Evolutionary conservation across 1,284 basidiomycete species (phyloP), one percentile per base, ranked within the genome.

Genomic region (Ceratobasidium theobromae): DNA sequence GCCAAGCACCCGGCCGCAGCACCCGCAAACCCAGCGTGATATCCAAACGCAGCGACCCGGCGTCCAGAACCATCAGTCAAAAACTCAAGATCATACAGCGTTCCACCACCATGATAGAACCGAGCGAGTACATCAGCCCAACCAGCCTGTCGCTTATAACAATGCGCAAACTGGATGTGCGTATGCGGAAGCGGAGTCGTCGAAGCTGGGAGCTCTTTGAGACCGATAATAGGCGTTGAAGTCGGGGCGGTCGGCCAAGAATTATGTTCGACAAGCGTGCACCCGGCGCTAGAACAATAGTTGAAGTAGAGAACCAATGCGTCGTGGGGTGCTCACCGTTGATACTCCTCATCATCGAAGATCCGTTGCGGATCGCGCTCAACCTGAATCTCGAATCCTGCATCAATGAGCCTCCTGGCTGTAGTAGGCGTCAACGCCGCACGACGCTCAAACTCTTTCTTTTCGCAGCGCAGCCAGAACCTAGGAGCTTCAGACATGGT

Each of bases 131-230:
- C 87, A 54, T 87, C 82, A 16, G 86, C 83, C 96, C 97, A 99
- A 41, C 97, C 97, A 1, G 83, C 93, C 77, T 99, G 97, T 55
- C 87, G 81, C 81, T 99, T 99, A 85, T 94, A 99, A 79, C 96
- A 98, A 78, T 99, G 97, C 1, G 95, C 96, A 73, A 99, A 99
- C 76, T 98, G 95, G 76, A 99, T 96, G 79, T 99, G 97, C 8
- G 92, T 95, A 79, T 98, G 95, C 11, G 84, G 86, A 18, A 98
- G 80, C 18, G 95, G 90, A 46, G 87, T 86, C 45, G 83, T 82
- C 46, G 92, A 95, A 69, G 81, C 85, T 41, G 91, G 87, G 21
- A 99, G 86, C 77, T 99, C 97, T 81, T 99, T 99, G 76, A 99
- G 83, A 6, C 97, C 97, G 72, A 98, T 89, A 78, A 99, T 97